These are phyloP conservation scores for Hordeum vulgare DNA, from an alignment of 176 grass and related monocot genomes.

Conservation along the genomic window MorexV3_pseudomolecules_assembly NC_058520.1:329768578-329769077, in stretches of 20 bases:
- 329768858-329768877: conserved; percentile 96
- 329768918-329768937: background rate
- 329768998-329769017: conserved; percentile 85
- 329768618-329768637: conserved; percentile 19
- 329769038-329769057: conserved; percentile 75
- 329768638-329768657: conserved; percentile 71
- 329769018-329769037: conserved; percentile 94
- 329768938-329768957: background rate
- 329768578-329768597: conserved; percentile 21
- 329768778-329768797: conserved; percentile 51
- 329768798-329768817: conserved; percentile 98
- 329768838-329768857: conserved; percentile 99
- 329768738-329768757: conserved; percentile 6
- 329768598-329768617: background rate
- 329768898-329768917: background rate
- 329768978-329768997: conserved; percentile 17
- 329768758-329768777: conserved; percentile 10
- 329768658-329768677: conserved; percentile 99
- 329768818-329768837: conserved; percentile 99
- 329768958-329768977: background rate
- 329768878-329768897: conserved; percentile 39
- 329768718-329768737: conserved; percentile 18
- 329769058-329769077: conserved; percentile 96
- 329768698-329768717: conserved; percentile 92
- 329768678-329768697: conserved; percentile 92